phyloP scores from a whole-genome alignment of 208 protist species.

The Acanthamoeba culbertsoni region DNA sequence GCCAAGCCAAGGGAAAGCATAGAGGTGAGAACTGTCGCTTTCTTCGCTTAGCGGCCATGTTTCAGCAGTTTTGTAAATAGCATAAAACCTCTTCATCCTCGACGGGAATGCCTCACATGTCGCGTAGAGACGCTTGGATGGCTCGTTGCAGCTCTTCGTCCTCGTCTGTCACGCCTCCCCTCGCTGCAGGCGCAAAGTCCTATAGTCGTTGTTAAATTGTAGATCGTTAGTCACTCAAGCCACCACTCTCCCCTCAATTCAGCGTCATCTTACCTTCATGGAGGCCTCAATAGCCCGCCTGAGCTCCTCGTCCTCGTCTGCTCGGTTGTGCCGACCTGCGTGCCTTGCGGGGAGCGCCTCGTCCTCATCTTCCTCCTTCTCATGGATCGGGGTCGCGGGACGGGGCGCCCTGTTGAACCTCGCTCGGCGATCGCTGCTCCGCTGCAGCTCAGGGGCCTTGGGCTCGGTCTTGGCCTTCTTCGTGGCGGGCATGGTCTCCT shows the following conservation, averaged over 20 bases:
- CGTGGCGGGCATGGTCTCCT: background rate
- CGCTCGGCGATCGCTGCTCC: background rate
- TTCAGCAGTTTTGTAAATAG: no score
- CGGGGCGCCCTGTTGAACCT: background rate
- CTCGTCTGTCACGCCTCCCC: background rate
- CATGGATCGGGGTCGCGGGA: no score
- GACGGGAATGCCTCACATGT: no score
- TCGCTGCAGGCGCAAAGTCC: no score
- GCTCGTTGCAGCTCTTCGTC: slow-evolving; percentile 37
- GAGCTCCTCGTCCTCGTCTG: background rate
- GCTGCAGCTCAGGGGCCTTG: background rate
- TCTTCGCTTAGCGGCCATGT: no score
- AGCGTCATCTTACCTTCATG: background rate
- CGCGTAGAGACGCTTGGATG: background rate
- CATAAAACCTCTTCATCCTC: no score
- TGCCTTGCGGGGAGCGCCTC: background rate
- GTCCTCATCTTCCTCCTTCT: background rate
- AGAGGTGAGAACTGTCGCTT: background rate
- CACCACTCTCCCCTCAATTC: background rate
- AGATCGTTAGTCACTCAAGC: no score
- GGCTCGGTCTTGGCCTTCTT: background rate
- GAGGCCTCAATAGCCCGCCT: background rate
- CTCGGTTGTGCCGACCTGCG: background rate
- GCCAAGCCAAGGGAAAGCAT: background rate
- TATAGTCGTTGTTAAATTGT: no score